These are phyloP conservation scores for Sphaerostilbella broomeana DNA, from an alignment of 2,329 filamentous ascomycete genomes.

Conservation along the genomic window DNA sequence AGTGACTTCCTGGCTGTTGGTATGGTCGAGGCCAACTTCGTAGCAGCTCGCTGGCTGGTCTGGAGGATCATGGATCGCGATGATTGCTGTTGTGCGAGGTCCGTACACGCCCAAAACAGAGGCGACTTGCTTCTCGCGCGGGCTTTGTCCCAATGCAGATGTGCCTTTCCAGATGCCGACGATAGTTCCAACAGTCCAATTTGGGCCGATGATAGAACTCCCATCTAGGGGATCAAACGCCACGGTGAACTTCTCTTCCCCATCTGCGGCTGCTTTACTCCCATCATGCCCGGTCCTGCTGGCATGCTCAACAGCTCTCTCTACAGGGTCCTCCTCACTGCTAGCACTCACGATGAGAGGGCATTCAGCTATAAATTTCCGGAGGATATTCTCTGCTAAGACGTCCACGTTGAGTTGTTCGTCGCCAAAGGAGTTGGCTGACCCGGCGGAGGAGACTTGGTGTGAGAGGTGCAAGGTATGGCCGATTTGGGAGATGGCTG, in stretches of 20 bases:
- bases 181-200: constrained; percentile 55
- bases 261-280: too few species aligned
- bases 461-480: constrained; percentile 37
- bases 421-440: constrained; percentile 52
- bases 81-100: constrained; percentile 47
- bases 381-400: constrained; percentile 41
- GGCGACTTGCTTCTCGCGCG: constrained; percentile 38
- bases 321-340: constrained; percentile 56
- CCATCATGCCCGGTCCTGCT: too few species aligned
- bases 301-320: constrained; percentile 28
- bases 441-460: constrained; percentile 40
- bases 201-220: constrained; percentile 52
- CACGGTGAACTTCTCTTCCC: constrained; percentile 39
- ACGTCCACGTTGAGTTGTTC: constrained; percentile 55
- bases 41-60: constrained; percentile 37
- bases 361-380: constrained; percentile 37
- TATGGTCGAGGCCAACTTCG: constrained; percentile 42
- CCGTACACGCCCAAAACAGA: constrained; percentile 48
- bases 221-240: constrained; percentile 60
- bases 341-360: constrained; percentile 43
- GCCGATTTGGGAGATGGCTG: constrained; percentile 39
- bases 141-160: constrained; percentile 36
- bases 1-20: constrained; percentile 21
- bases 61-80: constrained; percentile 43
- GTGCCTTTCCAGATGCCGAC: constrained; percentile 51